These are phyloP conservation scores for Fusarium liriodendri DNA, from an alignment of 2,329 filamentous ascomycete genomes.

Conservation along the genomic window DNA sequence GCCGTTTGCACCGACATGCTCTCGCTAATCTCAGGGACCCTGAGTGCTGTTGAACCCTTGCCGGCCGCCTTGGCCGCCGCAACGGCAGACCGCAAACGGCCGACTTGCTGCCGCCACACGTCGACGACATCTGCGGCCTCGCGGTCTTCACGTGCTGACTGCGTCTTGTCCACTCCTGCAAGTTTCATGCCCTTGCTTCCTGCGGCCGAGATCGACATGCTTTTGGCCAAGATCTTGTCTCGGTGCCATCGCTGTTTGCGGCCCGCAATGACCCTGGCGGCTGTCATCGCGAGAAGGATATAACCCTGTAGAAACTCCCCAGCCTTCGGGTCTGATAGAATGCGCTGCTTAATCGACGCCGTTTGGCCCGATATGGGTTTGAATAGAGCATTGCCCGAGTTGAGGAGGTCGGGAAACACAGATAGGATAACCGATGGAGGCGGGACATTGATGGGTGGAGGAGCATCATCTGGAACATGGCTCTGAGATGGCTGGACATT, in stretches of 20 bases:
- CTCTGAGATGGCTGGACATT: conserved; percentile 40
- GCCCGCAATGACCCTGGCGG: conserved; percentile 85
- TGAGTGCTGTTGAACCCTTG: conserved; percentile 54
- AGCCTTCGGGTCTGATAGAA: conserved; percentile 72
- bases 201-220: conserved; percentile 86
- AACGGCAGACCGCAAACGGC: conserved; percentile 79
- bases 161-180: conserved; percentile 83
- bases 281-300: conserved; percentile 72
- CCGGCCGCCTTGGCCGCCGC: conserved; percentile 72
- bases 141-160: conserved; percentile 84
- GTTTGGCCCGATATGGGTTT: conserved; percentile 71
- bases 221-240: conserved; percentile 84
- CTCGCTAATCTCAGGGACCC: conserved; percentile 77
- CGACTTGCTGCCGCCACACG: conserved; percentile 80
- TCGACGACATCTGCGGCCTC: conserved; percentile 83
- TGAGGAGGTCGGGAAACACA: conserved; percentile 78
- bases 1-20: conserved; percentile 75
- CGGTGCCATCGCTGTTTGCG: conserved; percentile 91
- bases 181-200: conserved; percentile 92
- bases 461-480: conserved; percentile 45
- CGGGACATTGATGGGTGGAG: conserved; percentile 86
- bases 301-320: conserved; percentile 73
- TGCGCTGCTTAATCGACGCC: conserved; percentile 68
- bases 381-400: conserved; percentile 74
- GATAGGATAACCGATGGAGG: conserved; percentile 87